Evolutionary conservation across 192 early-diverging fungal genomes (phyloP).

Genomic region (Backusella circina): DNA sequence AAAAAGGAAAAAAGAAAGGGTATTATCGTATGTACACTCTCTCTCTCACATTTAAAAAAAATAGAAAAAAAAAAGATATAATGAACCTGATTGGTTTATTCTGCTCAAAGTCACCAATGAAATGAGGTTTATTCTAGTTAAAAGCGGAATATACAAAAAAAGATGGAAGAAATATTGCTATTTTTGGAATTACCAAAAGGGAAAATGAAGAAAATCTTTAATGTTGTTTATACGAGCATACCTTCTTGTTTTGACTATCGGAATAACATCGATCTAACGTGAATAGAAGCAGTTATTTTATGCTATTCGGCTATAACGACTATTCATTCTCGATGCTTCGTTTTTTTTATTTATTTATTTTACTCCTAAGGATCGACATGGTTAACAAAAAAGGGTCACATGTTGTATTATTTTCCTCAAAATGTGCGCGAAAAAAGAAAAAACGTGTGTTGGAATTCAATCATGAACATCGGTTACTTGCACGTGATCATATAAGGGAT

Average conservation of each 20-base stretch:
- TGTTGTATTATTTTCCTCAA: neutral
- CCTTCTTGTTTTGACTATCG: neutral
- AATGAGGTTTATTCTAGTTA: neutral
- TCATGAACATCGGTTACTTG: neutral
- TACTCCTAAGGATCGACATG: neutral
- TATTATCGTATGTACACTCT: neutral
- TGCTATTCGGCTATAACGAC: neutral
- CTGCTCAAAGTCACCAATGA: neutral
- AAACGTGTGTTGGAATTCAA: neutral
- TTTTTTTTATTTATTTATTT: neutral
- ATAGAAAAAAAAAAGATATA: neutral
- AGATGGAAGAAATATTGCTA: neutral
- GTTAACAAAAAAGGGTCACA: neutral
- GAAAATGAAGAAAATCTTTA: neutral
- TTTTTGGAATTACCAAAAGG: neutral
- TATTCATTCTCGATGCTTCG: neutral
- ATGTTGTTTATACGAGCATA: neutral
- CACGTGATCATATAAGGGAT: neutral
- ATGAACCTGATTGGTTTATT: neutral
- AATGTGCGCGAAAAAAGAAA: constrained; percentile 3
- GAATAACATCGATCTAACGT: neutral
- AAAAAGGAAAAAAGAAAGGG: neutral
- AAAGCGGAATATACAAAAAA: neutral
- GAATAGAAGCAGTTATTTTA: too few relatives aligned
- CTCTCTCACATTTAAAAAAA: neutral